phyloP scores from a whole-genome alignment of 495 filamentous ascomycete species.

The Neurospora africana region DNA sequence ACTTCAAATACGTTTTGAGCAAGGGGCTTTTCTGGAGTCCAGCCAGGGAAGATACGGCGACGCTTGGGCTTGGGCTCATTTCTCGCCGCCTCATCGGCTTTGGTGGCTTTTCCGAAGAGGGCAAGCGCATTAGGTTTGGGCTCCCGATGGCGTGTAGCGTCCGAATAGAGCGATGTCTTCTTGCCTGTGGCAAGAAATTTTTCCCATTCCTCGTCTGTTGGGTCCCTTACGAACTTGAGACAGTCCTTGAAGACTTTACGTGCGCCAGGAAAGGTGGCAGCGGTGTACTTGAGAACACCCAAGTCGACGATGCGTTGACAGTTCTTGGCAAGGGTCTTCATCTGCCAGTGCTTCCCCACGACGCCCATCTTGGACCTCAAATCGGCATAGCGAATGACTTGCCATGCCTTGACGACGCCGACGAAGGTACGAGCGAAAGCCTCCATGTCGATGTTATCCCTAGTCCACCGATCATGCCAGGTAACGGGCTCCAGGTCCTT shows the following conservation, averaged over 20 bases:
- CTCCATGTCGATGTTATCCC: constrained; percentile 41
- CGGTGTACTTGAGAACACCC: constrained; percentile 59
- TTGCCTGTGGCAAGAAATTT: constrained; percentile 37
- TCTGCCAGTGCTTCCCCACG: constrained; percentile 48
- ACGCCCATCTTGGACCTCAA: constrained; percentile 52
- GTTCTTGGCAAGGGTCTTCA: constrained; percentile 56
- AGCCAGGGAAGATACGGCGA: constrained; percentile 23
- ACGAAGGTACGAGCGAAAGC: constrained; percentile 36
- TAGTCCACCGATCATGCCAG: constrained; percentile 40
- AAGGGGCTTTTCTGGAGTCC: constrained; percentile 36
- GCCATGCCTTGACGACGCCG: constrained; percentile 38
- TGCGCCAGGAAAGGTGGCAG: constrained; percentile 39
- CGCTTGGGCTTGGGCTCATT: constrained; percentile 10
- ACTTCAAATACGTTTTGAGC: constrained; percentile 34
- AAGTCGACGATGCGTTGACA: constrained; percentile 58
- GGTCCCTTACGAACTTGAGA: constrained; percentile 66
- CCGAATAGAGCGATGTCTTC: constrained; percentile 25
- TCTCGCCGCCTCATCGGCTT: constrained; percentile 1
- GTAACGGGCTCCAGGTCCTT: constrained; percentile 34
- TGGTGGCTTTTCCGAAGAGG: constrained; percentile 12
- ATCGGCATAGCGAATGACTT: constrained; percentile 43
- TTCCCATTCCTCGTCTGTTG: constrained; percentile 52
- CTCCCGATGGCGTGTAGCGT: constrained; percentile 17
- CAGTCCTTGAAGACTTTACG: constrained; percentile 47
- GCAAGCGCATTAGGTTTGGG: constrained; percentile 23